Conservation (phyloP, 75 land plant species). For the Selaginella moellendorffii region DNA sequence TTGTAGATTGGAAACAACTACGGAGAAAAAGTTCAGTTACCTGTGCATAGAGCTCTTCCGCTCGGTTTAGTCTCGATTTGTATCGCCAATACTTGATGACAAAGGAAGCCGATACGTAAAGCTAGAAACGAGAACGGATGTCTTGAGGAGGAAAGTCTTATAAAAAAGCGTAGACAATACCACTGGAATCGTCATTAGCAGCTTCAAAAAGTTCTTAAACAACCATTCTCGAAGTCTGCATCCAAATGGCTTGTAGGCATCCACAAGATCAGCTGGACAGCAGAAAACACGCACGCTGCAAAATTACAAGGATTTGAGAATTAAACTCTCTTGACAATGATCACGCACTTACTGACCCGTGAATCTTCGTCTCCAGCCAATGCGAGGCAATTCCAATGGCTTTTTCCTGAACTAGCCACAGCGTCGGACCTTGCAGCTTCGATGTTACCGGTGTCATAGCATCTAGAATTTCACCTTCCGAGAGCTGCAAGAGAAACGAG, state of each 20-base stretch:
- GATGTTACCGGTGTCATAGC: neutral
- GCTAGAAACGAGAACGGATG: no score
- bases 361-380: neutral
- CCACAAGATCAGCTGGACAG: conserved; percentile 50
- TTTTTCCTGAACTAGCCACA: neutral
- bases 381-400: neutral
- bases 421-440: neutral
- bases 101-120: neutral
- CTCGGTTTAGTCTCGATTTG: neutral
- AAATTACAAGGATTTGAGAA: no score
- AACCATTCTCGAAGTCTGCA: conserved; percentile 51
- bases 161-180: conserved; percentile 31
- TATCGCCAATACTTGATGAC: conserved; percentile 5
- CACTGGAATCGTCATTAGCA: conserved; percentile 22
- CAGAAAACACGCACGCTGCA: conserved; percentile 40
- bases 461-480: neutral
- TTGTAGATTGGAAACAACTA: no score
- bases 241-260: conserved; percentile 43
- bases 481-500: neutral
- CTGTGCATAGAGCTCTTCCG: neutral
- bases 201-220: conserved; percentile 18
- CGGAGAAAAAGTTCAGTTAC: no score
- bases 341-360: no score
- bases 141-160: no score
- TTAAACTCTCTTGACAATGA: no score